Base-by-base conservation (phyloP, 1,284 basidiomycete species). In the Volvariella volvacea region DNA sequence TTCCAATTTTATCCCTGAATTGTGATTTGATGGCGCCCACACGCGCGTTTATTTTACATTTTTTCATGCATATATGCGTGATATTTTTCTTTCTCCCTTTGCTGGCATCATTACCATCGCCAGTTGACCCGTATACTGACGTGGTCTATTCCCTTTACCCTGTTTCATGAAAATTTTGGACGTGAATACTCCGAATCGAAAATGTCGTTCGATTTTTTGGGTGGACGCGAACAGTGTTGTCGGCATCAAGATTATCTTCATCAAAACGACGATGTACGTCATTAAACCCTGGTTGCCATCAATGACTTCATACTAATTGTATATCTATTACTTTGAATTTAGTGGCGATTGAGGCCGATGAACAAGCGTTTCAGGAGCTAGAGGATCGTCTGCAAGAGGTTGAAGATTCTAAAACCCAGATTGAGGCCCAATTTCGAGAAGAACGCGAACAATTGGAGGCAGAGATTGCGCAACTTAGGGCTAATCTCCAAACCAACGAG, bases 211-310 rank as follows among this genome's bases (percentile, higher is more conserved):
- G 12, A 28, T 28, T 12, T 12, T 6, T 12, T 6, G 25, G 6
- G 25, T 6, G 25, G 6, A 6, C 25, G 25, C 6, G 12, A 6
- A 12, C 41, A 88, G 87, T 89, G 28, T 68, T 89, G 28, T 89
- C 87, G 15, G 71, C 80, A 33, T 88, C 86, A 9, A 68, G 83
- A 17, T 55, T 87, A 45, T 74, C 78, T 7, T 67, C 72, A 30
- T 83, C 84, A 45, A 73, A 81, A 38, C 71, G 83, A 53, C 76
- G 83, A 48, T 76, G 83, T 88, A 64, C 58, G 82, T 74, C 31
- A 39, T 34, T 47, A 31, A 17, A n/a, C n/a, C n/a, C n/a, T n/a
- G n/a, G n/a, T n/a, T n/a, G n/a, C n/a, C n/a, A n/a, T n/a, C n/a
- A n/a, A 15, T 21, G 38, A 20, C n/a, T n/a, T n/a, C n/a, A n/a